Base-by-base conservation (phyloP, 306 rosid genomes). In the Trifolium subterraneum region DNA sequence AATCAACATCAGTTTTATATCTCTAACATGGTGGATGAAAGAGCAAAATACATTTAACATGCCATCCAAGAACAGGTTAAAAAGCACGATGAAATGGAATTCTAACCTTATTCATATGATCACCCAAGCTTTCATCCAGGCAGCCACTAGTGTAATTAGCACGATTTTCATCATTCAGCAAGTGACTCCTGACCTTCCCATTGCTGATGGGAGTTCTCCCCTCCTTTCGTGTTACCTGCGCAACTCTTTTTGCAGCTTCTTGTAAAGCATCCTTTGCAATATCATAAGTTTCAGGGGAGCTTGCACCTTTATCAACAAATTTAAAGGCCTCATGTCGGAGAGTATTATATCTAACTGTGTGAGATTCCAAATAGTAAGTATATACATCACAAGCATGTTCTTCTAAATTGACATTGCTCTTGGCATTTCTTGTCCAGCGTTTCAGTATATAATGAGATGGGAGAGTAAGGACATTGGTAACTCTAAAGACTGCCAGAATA, bases 361-460 rank as follows among this genome's bases (percentile, higher is more conserved):
- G 98, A 78, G 99, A 95, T 86, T 95, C 99, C 80, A 95, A 89
- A 80, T 95, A 95, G 77, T 86, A 86, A 55, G 90, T 87, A 81
- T 86, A 90, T 76, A 86, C 84, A 85, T 90, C 90, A 62, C 81
- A 82, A 54, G 89, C 64, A 72, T 78, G 99, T 69, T 95, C 97
- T 87, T 92, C 93, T 79, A 95, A 74, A 71, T 85, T 81, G 48
- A 95, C 97, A 48, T 82, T 95, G 84, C 99, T 95, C 88, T 90
- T 95, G 47, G 99, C 99, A 72, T 95, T 95, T 82, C 90, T 92
- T 29, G 99, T 95, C 99, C 99, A 94, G 72, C 99, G 90, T 85
- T 94, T 94, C 87, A 92, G 83, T 78, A 94, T 83, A 84, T 92
- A 94, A 80, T 88, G 96, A 73, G 97, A 79, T 54, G 99, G 99